Evolutionary conservation across 2,329 filamentous ascomycete genomes (phyloP).

Genomic region (Penicillium sp.): DNA sequence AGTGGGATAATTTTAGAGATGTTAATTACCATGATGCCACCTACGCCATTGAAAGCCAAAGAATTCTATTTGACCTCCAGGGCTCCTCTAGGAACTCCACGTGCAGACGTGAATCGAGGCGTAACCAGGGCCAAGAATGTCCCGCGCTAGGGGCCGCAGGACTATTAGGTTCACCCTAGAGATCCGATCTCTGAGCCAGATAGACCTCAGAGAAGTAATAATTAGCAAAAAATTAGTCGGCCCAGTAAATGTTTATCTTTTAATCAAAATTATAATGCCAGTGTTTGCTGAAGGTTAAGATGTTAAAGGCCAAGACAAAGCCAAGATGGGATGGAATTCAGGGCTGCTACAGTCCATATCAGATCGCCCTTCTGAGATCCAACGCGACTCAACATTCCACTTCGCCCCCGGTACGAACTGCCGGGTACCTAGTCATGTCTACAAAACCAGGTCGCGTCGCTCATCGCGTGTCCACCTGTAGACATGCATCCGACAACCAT

Average conservation of each 20-base stretch:
- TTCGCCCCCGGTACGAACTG: constrained; percentile 6
- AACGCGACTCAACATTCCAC: constrained; percentile 18
- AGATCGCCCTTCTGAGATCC: constrained; percentile 8
- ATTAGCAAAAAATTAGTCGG: background rate
- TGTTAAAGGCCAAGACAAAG: background rate
- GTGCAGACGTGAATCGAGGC: background rate
- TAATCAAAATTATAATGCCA: background rate
- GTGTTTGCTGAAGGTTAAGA: background rate
- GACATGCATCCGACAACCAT: constrained; percentile 4
- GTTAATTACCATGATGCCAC: background rate
- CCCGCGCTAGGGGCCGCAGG: constrained; percentile 2
- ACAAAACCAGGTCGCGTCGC: constrained; percentile 11
- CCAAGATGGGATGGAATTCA: constrained; percentile 12
- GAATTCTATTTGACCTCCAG: background rate
- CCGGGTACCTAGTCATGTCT: background rate
- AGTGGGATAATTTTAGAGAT: background rate
- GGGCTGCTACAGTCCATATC: constrained; percentile 15
- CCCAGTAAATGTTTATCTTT: too few relatives aligned
- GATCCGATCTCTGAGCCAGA: background rate
- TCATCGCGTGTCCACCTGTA: constrained; percentile 1
- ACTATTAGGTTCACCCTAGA: background rate
- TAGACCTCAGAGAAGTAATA: background rate
- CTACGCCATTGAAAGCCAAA: background rate
- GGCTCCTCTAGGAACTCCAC: constrained; percentile 1
- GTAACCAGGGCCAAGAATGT: constrained; percentile 8